phyloP scores from a whole-genome alignment of 805 yeast species.

The Blastobotrys peoriensis region DNA sequence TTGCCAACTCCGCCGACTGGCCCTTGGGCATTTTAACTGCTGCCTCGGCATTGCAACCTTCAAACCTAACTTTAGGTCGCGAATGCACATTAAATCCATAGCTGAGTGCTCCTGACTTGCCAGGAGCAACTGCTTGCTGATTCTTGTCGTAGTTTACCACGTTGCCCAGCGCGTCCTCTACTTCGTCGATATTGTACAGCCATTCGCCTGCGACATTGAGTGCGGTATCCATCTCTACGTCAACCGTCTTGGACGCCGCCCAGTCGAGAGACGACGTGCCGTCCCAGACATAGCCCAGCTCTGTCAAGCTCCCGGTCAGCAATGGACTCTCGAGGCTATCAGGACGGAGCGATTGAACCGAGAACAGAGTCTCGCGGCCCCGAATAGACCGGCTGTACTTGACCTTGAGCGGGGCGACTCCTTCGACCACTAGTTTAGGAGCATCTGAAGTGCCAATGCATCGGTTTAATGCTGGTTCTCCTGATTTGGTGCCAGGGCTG shows the following conservation, averaged over 20 bases:
- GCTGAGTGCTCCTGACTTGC: conserved; percentile 33
- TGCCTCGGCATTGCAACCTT: conserved; percentile 25
- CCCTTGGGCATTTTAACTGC: conserved; percentile 29
- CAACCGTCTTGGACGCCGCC: conserved; percentile 34
- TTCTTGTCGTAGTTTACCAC: conserved; percentile 31
- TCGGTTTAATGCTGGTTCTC: conserved; percentile 31
- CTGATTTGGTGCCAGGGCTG: conserved; percentile 12
- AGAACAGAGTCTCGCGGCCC: conserved; percentile 36
- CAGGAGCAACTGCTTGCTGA: conserved; percentile 30
- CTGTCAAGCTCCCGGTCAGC: conserved; percentile 17
- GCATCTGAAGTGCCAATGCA: conserved; percentile 60
- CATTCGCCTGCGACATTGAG: conserved; percentile 46
- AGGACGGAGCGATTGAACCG: conserved; percentile 45
- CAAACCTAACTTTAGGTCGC: conserved; percentile 45
- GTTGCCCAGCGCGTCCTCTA: conserved; percentile 66
- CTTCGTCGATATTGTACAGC: conserved; percentile 49
- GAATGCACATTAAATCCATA: conserved; percentile 49
- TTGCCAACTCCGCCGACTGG: conserved; percentile 16
- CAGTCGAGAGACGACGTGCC: conserved; percentile 24
- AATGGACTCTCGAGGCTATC: conserved; percentile 36
- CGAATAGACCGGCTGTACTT: conserved; percentile 36
- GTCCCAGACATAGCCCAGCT: conserved; percentile 11
- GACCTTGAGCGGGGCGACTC: conserved; percentile 73
- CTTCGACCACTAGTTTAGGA: conserved; percentile 50
- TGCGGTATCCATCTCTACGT: conserved; percentile 39